Conservation (phyloP, 2,329 filamentous ascomycete genomes). For the Septoria petroselini region DNA sequence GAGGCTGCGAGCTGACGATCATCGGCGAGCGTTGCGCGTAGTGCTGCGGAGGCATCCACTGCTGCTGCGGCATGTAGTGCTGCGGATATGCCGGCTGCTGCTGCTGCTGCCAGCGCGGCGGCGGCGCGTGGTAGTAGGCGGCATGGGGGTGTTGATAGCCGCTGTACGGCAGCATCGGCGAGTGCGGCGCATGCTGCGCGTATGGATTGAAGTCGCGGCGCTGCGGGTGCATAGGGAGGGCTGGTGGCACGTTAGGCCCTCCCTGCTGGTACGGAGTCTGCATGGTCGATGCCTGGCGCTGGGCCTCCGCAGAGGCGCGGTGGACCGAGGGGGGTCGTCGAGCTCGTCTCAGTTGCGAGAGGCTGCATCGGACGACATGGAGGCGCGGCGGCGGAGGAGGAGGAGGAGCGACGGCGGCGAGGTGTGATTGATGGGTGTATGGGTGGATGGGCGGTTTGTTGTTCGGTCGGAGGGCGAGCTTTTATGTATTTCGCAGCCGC, state of each 20-base stretch:
- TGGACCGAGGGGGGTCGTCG: slow-evolving; percentile 6
- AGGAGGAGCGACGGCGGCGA: not conserved
- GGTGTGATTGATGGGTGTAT: not conserved
- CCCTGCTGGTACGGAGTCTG: slow-evolving; percentile 16
- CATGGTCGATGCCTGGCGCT: slow-evolving; percentile 9
- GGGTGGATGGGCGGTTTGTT: not conserved
- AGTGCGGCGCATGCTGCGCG: slow-evolving; percentile 39
- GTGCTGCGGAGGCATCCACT: slow-evolving; percentile 37
- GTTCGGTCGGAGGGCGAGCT: not conserved
- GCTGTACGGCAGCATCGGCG: slow-evolving; percentile 37
- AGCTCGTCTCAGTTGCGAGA: not conserved
- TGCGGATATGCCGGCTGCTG: slow-evolving; percentile 39
- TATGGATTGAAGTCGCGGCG: slow-evolving; percentile 38
- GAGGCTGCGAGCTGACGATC: slow-evolving; percentile 47
- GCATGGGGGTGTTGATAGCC: slow-evolving; percentile 34
- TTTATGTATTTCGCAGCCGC: no score
- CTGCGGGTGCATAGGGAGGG: slow-evolving; percentile 22
- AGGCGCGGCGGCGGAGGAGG: not conserved
- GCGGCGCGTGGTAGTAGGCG: slow-evolving; percentile 29
- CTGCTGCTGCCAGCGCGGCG: slow-evolving; percentile 32
- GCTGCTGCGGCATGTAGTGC: slow-evolving; percentile 39
- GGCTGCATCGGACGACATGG: slow-evolving; percentile 12
- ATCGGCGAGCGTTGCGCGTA: slow-evolving; percentile 43
- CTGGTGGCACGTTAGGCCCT: slow-evolving; percentile 16
- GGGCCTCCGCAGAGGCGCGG: slow-evolving; percentile 7